Evolutionary conservation across 1,284 basidiomycete genomes (phyloP), one percentile per base, ranked within the genome.

Genomic region (Naganishia sp.): DNA sequence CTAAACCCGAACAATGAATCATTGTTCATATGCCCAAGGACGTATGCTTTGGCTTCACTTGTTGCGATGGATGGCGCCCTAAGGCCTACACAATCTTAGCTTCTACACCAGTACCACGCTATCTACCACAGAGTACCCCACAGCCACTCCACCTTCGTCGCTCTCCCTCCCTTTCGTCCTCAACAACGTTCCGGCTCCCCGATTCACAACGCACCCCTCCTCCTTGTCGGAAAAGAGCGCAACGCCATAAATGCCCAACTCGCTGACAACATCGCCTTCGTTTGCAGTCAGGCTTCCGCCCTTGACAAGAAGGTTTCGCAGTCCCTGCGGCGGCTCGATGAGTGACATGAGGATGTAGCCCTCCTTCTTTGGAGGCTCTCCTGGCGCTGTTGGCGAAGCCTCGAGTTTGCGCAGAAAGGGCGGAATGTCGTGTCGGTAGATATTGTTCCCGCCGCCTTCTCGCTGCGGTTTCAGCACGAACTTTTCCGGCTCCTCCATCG

Each of bases 361-460:
- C 69, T 78, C 74, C 56, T 73, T 75, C 67, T 71, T 70, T 6
- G 73, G 73, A 3, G 71, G 71, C 21, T 59, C 49, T 3, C 49
- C 64, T 13, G 48, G 46, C 16, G 44, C 55, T 9, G 53, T n/a
- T 16, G 52, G 45, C n/a, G 55, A 28, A 9, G 36, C 53, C 52
- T 81, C 79, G 0, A 96, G 82, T 1, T 76, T 73, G 6, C 87
- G 84, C 2, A 97, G 82, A 78, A 93, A 93, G 0, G 82, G 72
- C 0, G 90, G 90, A 63, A 98, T 97, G 57, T 89, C 86, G 4
- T 81, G 79, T 63, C 90, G 88, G 81, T 98, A 99, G 28, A 98
- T 86, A 75, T 99, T 99, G 78, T 99, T 96, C 3, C 95, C 95
- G 0, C 96, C 95, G 5, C 96, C 95, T 81, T 99, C 92, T 21